A percentile compares a stretch with the other conserved stretches of the same genome.
These are phyloP conservation scores for Pseudogymnoascus sp. DNA, from an alignment of 2,329 filamentous ascomycete species.

Conservation along the genomic window DNA sequence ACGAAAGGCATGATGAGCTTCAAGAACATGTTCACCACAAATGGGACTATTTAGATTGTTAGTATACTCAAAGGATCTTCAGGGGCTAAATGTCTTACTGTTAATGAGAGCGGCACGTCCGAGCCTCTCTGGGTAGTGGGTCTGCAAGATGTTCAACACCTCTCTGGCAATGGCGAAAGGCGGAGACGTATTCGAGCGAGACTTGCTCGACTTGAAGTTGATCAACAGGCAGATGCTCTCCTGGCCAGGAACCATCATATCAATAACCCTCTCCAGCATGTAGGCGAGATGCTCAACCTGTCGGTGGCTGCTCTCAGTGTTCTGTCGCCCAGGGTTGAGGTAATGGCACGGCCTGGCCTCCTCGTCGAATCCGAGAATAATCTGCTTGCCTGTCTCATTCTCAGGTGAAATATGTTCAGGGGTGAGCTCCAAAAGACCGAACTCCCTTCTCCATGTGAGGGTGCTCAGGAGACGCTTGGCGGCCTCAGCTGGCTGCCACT, in stretches of 20 bases:
- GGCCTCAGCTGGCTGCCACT: constrained; percentile 72
- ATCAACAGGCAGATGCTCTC: constrained; percentile 82
- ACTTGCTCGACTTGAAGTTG: constrained; percentile 78
- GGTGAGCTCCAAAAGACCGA: constrained; percentile 66
- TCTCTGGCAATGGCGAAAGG: constrained; percentile 68
- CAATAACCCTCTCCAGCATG: constrained; percentile 86
- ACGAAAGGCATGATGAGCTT: constrained; percentile 95
- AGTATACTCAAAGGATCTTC: constrained; percentile 10
- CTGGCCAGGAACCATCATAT: constrained; percentile 77
- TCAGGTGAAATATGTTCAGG: constrained; percentile 84
- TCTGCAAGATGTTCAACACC: constrained; percentile 85
- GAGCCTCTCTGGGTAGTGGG: constrained; percentile 87
- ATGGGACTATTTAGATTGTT: constrained; percentile 57
- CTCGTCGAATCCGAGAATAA: constrained; percentile 80
- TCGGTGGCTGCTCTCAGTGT: constrained; percentile 75
- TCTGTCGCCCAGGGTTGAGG: constrained; percentile 81
- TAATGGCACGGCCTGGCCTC: constrained; percentile 82
- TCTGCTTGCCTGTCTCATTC: constrained; percentile 94
- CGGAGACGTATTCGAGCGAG: constrained; percentile 63
- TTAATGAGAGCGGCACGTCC: constrained; percentile 86
- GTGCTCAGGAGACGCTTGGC: constrained; percentile 73
- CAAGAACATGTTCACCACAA: constrained; percentile 88
- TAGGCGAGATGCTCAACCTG: constrained; percentile 92
- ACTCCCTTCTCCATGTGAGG: constrained; percentile 82
- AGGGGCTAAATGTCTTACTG: constrained; percentile 41